A percentile compares a stretch with the other conserved stretches of the same genome.
These are phyloP conservation scores for Tylopilus intermedius DNA, from an alignment of 768 basidiomycete species.

Conservation along the genomic window DNA sequence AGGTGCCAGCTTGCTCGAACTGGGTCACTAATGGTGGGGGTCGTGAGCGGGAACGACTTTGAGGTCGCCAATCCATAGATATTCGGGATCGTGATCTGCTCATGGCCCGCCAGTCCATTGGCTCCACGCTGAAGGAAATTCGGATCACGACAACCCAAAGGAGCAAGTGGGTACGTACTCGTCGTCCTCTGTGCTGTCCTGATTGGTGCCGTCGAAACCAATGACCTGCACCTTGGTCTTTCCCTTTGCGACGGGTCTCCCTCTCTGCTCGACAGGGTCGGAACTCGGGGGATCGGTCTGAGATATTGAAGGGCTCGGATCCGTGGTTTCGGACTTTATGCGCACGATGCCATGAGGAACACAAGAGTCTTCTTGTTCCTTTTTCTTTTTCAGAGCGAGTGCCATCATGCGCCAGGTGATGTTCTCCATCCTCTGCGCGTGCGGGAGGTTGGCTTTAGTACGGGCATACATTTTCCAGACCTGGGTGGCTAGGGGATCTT, in stretches of 20 bases:
- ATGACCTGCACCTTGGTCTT: constrained; percentile 73
- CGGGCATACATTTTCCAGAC: constrained; percentile 97
- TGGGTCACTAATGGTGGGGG: constrained; percentile 52
- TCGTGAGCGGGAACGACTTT: constrained; percentile 73
- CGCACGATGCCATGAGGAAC: constrained; percentile 2
- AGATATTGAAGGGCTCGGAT: constrained; percentile 3
- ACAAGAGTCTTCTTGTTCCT: constrained; percentile 54
- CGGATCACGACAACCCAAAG: constrained; percentile 21
- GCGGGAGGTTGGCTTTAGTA: constrained; percentile 83
- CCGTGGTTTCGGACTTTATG: constrained; percentile 21
- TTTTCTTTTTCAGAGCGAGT: constrained; percentile 84
- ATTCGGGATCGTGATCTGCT: constrained; percentile 87
- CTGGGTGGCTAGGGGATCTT: constrained; percentile 91
- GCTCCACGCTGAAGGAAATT: constrained; percentile 38
- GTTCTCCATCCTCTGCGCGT: constrained; percentile 96
- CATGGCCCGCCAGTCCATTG: constrained; percentile 93
- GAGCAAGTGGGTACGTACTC: constrained; percentile 52
- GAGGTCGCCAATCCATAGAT: constrained; percentile 87
- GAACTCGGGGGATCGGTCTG: constrained; percentile 2
- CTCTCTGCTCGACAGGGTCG: constrained; percentile 46
- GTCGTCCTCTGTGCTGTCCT: constrained; percentile 65
- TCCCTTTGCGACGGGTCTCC: constrained; percentile 74
- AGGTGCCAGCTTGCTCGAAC: constrained; percentile 42
- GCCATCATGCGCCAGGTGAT: constrained; percentile 99
- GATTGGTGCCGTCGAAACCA: constrained; percentile 74